Conservation (phyloP, 1,284 basidiomycete genomes). For the Ganoderma leucocontextum region DNA sequence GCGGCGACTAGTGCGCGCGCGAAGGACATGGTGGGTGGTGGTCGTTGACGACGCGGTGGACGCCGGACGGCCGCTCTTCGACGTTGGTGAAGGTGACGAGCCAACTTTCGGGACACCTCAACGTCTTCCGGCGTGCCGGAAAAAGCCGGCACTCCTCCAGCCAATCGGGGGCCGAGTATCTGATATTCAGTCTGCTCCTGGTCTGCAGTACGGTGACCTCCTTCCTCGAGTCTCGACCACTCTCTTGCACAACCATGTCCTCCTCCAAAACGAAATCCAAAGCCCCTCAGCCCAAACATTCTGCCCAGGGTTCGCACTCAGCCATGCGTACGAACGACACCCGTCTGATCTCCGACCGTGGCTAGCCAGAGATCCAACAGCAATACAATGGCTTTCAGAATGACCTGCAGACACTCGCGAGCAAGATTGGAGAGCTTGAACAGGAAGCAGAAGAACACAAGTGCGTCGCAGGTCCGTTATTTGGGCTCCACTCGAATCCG, state of each 20-base stretch:
- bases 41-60: conserved; percentile 33
- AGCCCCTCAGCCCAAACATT: conserved; percentile 48
- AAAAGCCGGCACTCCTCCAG: conserved; percentile 43
- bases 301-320: conserved; percentile 69
- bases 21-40: conserved; percentile 58
- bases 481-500: not conserved
- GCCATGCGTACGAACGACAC: not conserved
- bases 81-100: conserved; percentile 37
- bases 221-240: not conserved
- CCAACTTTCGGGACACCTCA: conserved; percentile 35
- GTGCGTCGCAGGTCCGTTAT: conserved; percentile 48
- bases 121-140: conserved; percentile 44
- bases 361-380: conserved; percentile 81
- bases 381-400: conserved; percentile 79
- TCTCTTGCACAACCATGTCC: conserved; percentile 41
- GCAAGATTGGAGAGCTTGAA: conserved; percentile 94
- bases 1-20: conserved; percentile 39
- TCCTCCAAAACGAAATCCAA: conserved; percentile 61
- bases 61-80: conserved; percentile 31
- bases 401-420: conserved; percentile 86
- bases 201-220: conserved; percentile 14
- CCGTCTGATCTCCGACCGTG: conserved; percentile 37
- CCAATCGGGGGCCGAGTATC: conserved; percentile 62
- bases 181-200: conserved; percentile 39
- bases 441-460: conserved; percentile 92